phyloP scores from a whole-genome alignment of 495 filamentous ascomycete species.

The Lasiosphaeria hispida region DNA sequence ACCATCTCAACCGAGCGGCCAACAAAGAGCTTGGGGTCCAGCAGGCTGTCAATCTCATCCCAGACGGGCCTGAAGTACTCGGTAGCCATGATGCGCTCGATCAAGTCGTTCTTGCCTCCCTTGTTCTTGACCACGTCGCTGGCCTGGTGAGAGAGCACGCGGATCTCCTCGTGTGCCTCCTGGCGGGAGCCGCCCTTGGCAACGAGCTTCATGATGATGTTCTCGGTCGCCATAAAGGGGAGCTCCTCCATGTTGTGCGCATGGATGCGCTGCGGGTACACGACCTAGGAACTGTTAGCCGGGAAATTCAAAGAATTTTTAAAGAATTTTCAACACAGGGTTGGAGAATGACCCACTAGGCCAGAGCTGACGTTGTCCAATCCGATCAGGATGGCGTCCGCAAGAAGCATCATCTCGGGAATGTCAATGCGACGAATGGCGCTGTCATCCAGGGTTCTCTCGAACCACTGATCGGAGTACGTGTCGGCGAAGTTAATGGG shows the following conservation, averaged over 20 bases:
- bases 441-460: slow-evolving; percentile 59
- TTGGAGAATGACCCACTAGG: slow-evolving; percentile 75
- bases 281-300: too few relatives aligned
- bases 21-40: slow-evolving; percentile 70
- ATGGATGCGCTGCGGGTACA: too few relatives aligned
- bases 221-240: slow-evolving; percentile 62
- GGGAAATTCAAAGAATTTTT: too few relatives aligned
- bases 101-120: slow-evolving; percentile 79
- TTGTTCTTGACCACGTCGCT: slow-evolving; percentile 71
- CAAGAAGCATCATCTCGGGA: slow-evolving; percentile 66
- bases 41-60: slow-evolving; percentile 68
- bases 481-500: slow-evolving; percentile 72
- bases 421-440: slow-evolving; percentile 52
- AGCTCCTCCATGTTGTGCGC: too few relatives aligned
- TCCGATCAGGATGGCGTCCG: slow-evolving; percentile 77
- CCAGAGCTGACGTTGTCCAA: slow-evolving; percentile 82
- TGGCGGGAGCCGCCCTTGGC: slow-evolving; percentile 75
- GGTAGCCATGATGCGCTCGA: slow-evolving; percentile 70
- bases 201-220: slow-evolving; percentile 86
- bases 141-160: slow-evolving; percentile 85
- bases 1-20: slow-evolving; percentile 51
- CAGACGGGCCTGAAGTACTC: slow-evolving; percentile 83
- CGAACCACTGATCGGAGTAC: slow-evolving; percentile 81
- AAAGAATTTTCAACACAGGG: too few relatives aligned
- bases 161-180: slow-evolving; percentile 89